A percentile compares a stretch with the other conserved stretches of the same genome.
These are phyloP conservation scores for Wickerhamomyces xylosicus DNA, from an alignment of 805 yeast species.

Conservation along the genomic window DNA sequence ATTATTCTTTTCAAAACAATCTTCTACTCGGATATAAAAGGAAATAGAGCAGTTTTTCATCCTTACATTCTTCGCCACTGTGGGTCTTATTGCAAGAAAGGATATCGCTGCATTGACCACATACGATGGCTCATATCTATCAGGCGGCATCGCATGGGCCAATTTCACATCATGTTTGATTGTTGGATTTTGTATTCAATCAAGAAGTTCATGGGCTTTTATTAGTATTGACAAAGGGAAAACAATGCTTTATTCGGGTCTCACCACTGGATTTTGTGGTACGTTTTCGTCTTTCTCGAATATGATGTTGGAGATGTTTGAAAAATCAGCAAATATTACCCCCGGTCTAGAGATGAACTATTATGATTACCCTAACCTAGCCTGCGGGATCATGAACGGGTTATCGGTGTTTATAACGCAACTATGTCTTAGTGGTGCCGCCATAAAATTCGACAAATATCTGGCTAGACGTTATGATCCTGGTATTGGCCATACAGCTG, in stretches of 20 bases:
- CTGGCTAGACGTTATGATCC: constrained; percentile 35
- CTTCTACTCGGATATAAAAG: too few relatives aligned
- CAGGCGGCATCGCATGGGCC: too few relatives aligned
- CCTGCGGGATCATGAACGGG: constrained; percentile 73
- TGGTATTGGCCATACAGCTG: constrained; percentile 30
- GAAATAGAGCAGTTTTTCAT: constrained; percentile 5
- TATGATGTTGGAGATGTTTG: constrained; percentile 44
- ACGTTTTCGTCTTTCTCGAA: constrained; percentile 72
- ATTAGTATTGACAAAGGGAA: constrained; percentile 19
- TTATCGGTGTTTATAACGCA: constrained; percentile 54
- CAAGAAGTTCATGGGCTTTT: too few relatives aligned
- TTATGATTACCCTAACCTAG: constrained; percentile 44
- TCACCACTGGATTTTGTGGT: constrained; percentile 81
- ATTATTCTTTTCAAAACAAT: too few relatives aligned
- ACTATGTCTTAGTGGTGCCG: constrained; percentile 49
- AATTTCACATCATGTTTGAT: too few relatives aligned
- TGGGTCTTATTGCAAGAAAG: constrained; percentile 47
- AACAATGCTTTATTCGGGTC: constrained; percentile 36
- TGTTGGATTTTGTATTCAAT: too few relatives aligned
- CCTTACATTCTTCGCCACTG: constrained; percentile 28
- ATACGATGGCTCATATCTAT: constrained; percentile 40
- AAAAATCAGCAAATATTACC: constrained; percentile 33
- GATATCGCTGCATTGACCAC: constrained; percentile 43
- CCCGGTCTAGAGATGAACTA: constrained; percentile 5
- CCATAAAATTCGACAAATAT: constrained; percentile 50